Conservation (phyloP, 2,329 filamentous ascomycete species). For the Ascochyta lentis region DNA sequence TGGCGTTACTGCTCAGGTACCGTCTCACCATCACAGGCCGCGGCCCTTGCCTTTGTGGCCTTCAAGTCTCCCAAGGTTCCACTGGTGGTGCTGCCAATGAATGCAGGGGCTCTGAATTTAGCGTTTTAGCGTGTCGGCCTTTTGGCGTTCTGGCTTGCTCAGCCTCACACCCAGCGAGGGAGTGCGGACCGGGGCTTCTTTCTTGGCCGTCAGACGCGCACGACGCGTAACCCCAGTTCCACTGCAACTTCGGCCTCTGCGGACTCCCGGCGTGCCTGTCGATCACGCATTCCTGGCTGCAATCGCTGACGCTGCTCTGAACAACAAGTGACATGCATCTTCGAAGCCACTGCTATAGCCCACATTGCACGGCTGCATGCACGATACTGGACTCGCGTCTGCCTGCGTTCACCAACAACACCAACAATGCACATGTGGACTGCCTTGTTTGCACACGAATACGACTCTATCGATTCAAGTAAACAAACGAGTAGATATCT, state of each 20-base stretch:
- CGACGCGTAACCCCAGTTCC: constrained; percentile 9
- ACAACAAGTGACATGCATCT: background rate
- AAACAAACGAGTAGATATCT: background rate
- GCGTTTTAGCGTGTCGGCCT: background rate
- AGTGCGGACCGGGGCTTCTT: background rate
- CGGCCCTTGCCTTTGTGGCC: background rate
- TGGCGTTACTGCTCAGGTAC: constrained; percentile 15
- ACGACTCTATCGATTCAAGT: background rate
- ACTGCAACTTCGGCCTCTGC: constrained; percentile 7
- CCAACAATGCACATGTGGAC: background rate
- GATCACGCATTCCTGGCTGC: background rate
- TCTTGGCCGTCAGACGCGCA: background rate
- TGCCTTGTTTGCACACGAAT: background rate
- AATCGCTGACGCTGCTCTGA: background rate
- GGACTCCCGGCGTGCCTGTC: constrained; percentile 4
- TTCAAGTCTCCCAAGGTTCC: background rate
- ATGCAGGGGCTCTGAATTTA: constrained; percentile 10
- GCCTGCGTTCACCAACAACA: background rate
- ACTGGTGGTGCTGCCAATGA: background rate
- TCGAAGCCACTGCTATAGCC: background rate
- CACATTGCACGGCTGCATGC: background rate
- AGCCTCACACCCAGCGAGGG: constrained; percentile 12
- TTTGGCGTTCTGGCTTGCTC: constrained; percentile 3
- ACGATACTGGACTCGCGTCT: no score
- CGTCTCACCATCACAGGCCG: constrained; percentile 4